phyloP scores from a whole-genome alignment of 176 grass and related monocot species.

The Bonia amplexicaulis region DNA sequence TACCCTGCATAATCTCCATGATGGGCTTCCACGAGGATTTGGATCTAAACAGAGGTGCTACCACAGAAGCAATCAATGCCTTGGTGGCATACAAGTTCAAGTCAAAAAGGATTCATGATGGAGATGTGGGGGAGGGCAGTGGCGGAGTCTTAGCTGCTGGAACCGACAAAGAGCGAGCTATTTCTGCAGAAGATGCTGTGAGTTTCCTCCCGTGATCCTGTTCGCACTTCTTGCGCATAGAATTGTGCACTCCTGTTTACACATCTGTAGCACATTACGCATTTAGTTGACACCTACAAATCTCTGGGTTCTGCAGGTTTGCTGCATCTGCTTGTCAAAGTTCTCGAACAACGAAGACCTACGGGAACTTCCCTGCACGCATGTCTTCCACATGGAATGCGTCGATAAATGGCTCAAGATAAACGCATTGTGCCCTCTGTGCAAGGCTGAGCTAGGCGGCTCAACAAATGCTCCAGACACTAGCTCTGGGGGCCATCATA shows the following conservation, averaged over 20 bases:
- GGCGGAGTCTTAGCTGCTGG: conserved; percentile 69
- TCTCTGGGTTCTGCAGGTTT: conserved; percentile 49
- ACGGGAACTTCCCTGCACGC: conserved; percentile 70
- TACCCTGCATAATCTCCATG: conserved; percentile 92
- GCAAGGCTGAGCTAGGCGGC: conserved; percentile 62
- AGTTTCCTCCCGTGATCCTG: background rate
- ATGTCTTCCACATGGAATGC: conserved; percentile 91
- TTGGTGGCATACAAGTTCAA: conserved; percentile 81
- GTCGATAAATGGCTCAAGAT: conserved; percentile 97
- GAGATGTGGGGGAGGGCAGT: conserved; percentile 36
- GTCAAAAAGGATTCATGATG: conserved; percentile 47
- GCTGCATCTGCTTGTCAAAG: conserved; percentile 86
- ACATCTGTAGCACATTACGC: background rate
- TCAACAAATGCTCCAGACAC: background rate
- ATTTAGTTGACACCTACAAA: background rate
- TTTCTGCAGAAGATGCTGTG: conserved; percentile 81
- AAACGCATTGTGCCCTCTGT: conserved; percentile 87
- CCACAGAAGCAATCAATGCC: conserved; percentile 59
- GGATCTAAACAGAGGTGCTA: conserved; percentile 59
- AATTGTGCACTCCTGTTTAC: background rate
- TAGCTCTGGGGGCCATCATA: conserved; percentile 12
- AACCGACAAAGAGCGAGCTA: conserved; percentile 62
- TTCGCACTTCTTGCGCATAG: background rate
- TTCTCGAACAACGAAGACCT: conserved; percentile 79
- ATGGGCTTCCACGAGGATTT: conserved; percentile 74